phyloP scores from a whole-genome alignment of 805 yeast species.

The Candida ponderosae region DNA sequence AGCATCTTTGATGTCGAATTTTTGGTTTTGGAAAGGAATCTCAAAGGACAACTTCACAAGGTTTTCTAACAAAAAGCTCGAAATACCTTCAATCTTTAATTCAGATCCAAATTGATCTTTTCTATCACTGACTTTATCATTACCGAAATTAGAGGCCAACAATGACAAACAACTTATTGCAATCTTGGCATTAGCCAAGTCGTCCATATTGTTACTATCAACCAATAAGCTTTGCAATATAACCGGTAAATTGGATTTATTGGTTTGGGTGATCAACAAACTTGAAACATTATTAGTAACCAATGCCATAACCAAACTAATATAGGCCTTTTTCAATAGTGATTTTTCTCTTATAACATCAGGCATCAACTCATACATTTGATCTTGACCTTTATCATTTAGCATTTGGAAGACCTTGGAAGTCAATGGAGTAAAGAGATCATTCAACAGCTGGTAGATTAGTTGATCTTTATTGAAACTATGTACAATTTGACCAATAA shows the following conservation, averaged over 20 bases:
- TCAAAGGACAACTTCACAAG: slow-evolving; percentile 65
- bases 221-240: slow-evolving; percentile 58
- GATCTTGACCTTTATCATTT: slow-evolving; percentile 33
- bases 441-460: slow-evolving; percentile 67
- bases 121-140: slow-evolving; percentile 56
- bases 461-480: slow-evolving; percentile 57
- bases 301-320: slow-evolving; percentile 61
- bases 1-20: slow-evolving; percentile 68
- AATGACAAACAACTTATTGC: slow-evolving; percentile 64
- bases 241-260: slow-evolving; percentile 49
- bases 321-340: slow-evolving; percentile 60
- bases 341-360: slow-evolving; percentile 60
- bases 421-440: slow-evolving; percentile 67
- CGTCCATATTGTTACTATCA: slow-evolving; percentile 55
- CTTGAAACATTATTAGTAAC: slow-evolving; percentile 75
- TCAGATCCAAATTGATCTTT: slow-evolving; percentile 44
- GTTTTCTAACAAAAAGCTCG: slow-evolving; percentile 60
- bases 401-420: slow-evolving; percentile 51
- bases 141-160: slow-evolving; percentile 56
- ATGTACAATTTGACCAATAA: slow-evolving; percentile 84
- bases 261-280: slow-evolving; percentile 61
- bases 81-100: slow-evolving; percentile 57
- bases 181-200: slow-evolving; percentile 56
- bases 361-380: slow-evolving; percentile 32
- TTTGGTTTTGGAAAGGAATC: slow-evolving; percentile 65